These are phyloP conservation scores for Fusarium oxysporum DNA, from an alignment of 2,329 filamentous ascomycete genomes.

Conservation along the genomic window DNA sequence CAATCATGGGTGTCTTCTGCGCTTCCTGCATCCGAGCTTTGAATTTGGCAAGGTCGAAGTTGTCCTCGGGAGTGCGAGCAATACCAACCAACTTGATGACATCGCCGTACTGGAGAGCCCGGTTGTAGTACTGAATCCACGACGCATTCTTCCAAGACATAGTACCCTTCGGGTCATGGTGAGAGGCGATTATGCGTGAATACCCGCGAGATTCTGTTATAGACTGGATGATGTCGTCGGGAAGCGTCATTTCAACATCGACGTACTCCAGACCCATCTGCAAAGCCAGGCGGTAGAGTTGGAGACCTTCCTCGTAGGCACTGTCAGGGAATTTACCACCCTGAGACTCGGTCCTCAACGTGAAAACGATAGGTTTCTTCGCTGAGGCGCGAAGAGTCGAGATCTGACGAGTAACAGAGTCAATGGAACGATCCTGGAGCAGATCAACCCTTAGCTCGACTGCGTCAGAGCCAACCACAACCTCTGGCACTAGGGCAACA, in stretches of 20 bases:
- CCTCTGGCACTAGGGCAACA: conserved; percentile 73
- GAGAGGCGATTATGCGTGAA: conserved; percentile 91
- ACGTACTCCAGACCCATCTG: conserved; percentile 91
- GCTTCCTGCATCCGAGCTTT: conserved; percentile 78
- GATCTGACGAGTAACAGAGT: conserved; percentile 85
- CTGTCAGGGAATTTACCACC: conserved; percentile 89
- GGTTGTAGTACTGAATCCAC: conserved; percentile 92
- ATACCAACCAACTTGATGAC: conserved; percentile 94
- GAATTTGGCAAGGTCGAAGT: conserved; percentile 86
- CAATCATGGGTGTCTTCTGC: conserved; percentile 87
- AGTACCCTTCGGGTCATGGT: conserved; percentile 84
- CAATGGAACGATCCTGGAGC: conserved; percentile 78
- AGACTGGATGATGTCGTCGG: conserved; percentile 77
- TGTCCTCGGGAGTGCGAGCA: conserved; percentile 82
- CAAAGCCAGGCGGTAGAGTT: conserved; percentile 82
- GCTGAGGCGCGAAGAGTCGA: conserved; percentile 79
- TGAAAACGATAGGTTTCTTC: conserved; percentile 89
- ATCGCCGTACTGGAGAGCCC: conserved; percentile 88
- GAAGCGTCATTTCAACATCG: conserved; percentile 90
- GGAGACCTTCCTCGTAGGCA: conserved; percentile 75
- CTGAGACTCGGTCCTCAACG: conserved; percentile 85
- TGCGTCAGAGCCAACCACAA: conserved; percentile 88
- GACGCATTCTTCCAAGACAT: conserved; percentile 93
- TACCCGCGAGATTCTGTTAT: conserved; percentile 75
- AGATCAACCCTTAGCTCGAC: conserved; percentile 95